Conservation (phyloP, 371 early-diverging fungal genomes). For the Circinella umbellata region DNA sequence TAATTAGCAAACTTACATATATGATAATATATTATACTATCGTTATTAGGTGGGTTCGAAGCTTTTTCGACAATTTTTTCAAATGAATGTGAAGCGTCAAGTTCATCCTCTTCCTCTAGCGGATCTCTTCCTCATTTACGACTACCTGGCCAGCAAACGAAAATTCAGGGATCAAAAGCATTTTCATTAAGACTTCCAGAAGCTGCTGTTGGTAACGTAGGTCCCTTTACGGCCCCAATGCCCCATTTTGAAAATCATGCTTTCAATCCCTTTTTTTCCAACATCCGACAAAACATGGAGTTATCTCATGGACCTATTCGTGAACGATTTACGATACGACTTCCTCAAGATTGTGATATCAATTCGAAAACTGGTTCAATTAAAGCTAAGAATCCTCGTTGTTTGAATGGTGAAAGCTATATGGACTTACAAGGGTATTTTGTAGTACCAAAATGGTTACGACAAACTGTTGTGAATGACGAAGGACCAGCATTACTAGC, state of each 20-base stretch:
- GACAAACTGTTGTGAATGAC: conserved; percentile 25
- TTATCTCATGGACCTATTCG: conserved; percentile 29
- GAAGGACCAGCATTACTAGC: conserved; percentile 41
- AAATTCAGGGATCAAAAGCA: conserved; percentile 28
- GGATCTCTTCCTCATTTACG: not conserved
- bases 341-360: conserved; percentile 14
- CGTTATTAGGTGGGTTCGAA: not conserved
- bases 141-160: not conserved
- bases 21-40: not conserved
- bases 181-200: conserved; percentile 28
- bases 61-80: not conserved
- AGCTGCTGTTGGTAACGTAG: conserved; percentile 26
- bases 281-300: conserved; percentile 42
- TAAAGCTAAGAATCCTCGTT: conserved; percentile 14
- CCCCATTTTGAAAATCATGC: conserved; percentile 45
- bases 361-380: not conserved
- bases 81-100: conserved; percentile 2
- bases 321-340: conserved; percentile 32
- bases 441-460: conserved; percentile 39
- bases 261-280: conserved; percentile 45
- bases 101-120: not conserved
- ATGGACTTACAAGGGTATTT: conserved; percentile 20
- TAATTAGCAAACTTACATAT: not conserved
- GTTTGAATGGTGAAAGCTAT: conserved; percentile 29
- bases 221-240: conserved; percentile 47